These are phyloP conservation scores for Chlorophyllum brunneum DNA, from an alignment of 768 basidiomycete genomes.

Conservation along the genomic window DNA sequence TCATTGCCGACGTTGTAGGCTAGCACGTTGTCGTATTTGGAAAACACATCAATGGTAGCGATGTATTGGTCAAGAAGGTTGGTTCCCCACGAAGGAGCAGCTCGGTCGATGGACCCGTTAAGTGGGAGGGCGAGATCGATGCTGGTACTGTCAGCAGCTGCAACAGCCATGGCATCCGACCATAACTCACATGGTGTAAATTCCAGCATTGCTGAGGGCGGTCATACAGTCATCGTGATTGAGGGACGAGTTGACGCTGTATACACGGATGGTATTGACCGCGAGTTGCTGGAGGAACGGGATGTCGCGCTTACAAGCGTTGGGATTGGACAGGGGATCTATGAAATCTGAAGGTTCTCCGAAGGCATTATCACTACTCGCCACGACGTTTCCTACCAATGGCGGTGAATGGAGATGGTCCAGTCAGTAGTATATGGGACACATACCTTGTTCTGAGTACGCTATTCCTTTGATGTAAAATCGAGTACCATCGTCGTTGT, in stretches of 20 bases:
- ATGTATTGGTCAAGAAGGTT: constrained; percentile 79
- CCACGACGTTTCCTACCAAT: constrained; percentile 36
- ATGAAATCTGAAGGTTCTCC: constrained; percentile 70
- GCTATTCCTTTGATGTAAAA: constrained; percentile 90
- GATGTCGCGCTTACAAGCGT: constrained; percentile 74
- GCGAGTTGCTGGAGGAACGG: constrained; percentile 72
- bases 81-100: constrained; percentile 72
- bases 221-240: constrained; percentile 90
- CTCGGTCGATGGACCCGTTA: constrained; percentile 81
- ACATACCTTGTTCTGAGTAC: constrained; percentile 76
- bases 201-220: constrained; percentile 69
- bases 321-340: constrained; percentile 70
- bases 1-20: constrained; percentile 93
- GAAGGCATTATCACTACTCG: constrained; percentile 55
- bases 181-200: constrained; percentile 78
- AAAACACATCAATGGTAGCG: constrained; percentile 72
- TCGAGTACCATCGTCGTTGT: constrained; percentile 65
- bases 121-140: constrained; percentile 83
- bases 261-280: constrained; percentile 81
- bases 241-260: constrained; percentile 77
- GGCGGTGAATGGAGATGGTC: constrained; percentile 6
- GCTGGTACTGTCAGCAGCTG: constrained; percentile 35
- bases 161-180: neutral
- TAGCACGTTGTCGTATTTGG: constrained; percentile 84
- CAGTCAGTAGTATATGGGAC: neutral